Conservation (phyloP, 495 filamentous ascomycete species). For the Apiosordaria backusii region DNA sequence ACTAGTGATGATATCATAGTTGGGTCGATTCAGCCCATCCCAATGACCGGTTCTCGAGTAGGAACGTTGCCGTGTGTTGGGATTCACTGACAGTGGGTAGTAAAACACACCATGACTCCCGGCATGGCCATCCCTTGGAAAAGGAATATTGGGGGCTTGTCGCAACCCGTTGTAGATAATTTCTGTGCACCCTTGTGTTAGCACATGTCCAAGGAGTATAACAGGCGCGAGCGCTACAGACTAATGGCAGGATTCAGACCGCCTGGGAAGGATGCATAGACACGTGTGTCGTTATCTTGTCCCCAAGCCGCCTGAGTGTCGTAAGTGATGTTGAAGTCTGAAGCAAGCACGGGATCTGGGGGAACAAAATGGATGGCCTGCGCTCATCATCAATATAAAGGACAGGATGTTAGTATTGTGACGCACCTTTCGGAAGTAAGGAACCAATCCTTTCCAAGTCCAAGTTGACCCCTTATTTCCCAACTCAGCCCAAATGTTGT, state of each 20-base stretch:
- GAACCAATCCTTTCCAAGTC: conserved; percentile 45
- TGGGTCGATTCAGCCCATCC: conserved; percentile 27
- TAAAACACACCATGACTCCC: not conserved
- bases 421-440: conserved; percentile 39
- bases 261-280: conserved; percentile 1
- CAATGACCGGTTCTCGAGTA: not conserved
- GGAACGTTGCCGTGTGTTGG: not conserved
- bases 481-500: conserved; percentile 43
- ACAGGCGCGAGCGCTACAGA: not conserved
- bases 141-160: not conserved
- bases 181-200: not conserved
- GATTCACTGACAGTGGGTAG: not conserved
- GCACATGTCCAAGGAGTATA: not conserved
- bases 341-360: not conserved
- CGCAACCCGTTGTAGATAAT: not conserved
- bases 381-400: too few relatives aligned
- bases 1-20: conserved; percentile 43
- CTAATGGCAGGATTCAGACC: not conserved
- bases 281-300: not conserved
- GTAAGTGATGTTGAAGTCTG: not conserved
- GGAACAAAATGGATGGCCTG: not conserved
- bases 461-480: conserved; percentile 33
- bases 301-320: not conserved
- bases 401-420: too few relatives aligned
- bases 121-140: not conserved